Base-by-base conservation (phyloP, 441 rosid species). In the Jatropha multifida region DNA sequence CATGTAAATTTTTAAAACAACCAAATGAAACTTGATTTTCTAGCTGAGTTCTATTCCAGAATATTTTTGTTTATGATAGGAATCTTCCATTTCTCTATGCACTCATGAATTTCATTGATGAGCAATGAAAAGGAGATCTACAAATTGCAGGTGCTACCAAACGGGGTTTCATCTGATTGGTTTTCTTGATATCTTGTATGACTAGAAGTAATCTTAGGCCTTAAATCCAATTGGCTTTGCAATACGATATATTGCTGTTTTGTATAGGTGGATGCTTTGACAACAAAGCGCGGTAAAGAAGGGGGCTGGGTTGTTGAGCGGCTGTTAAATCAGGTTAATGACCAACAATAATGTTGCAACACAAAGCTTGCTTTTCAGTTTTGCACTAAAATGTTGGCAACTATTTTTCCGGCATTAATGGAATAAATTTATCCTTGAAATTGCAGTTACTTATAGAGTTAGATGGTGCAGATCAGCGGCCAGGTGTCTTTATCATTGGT, bases 251-350 rank as follows among this genome's bases (percentile, higher is more conserved):
- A 32, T 32, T 32, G 32, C 72, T 56, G 74, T 72, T 74, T 70
- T 67, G 20, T 76, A 38, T 81, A 93, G 99, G 92, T 96, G 82
- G 99, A 96, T 89, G 98, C 99, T 73, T 81, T 96, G 83, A 92
- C 98, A 32, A 94, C 90, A 76, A 89, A 81, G 74, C 98, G 94
- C 6, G 98, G 98, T 51, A 86, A 85, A 81, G 99, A 94, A 81
- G 98, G 98, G 68, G 98, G 96, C 68, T 91, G 92, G 97, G 97
- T 92, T 61, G 98, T 94, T 76, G 98, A 92, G 82, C 86, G 97
- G 74, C 88, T 94, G 72, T 77, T 92, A 81, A 94, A 90, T 80
- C 97, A 94, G 98, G 99, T 94, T 68, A 77, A 61, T 69, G 69
- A 71, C 58, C 63, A 72, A 32, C 32, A 32, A 32, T 65, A 37